Conservation (phyloP, 2,329 filamentous ascomycete genomes). For the Triangularia verruculosa region DNA sequence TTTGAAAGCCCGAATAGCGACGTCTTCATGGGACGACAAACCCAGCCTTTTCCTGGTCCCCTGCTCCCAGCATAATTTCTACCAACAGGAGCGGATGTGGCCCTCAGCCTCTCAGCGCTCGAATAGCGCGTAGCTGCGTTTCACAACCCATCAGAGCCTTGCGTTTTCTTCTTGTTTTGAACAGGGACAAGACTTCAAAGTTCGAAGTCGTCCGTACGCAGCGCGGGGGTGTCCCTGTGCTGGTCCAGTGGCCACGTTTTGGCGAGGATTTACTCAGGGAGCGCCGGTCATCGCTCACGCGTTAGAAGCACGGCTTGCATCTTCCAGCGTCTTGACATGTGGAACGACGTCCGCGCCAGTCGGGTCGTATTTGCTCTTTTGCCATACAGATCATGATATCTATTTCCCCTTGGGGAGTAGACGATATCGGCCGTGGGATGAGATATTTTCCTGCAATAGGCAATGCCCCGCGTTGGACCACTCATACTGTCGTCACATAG, state of each 20-base stretch:
- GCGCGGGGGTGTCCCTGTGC: conserved; percentile 18
- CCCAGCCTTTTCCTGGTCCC: conserved; percentile 4
- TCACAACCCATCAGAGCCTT: conserved; percentile 12
- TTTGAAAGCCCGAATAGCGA: conserved; percentile 8
- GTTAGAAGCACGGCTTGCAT: conserved; percentile 15
- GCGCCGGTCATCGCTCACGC: conserved; percentile 27
- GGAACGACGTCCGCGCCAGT: conserved; percentile 3
- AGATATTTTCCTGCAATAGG: conserved; percentile 8
- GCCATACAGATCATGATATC: conserved; percentile 8
- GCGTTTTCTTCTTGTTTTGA: conserved; percentile 1
- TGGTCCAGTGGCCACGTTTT: conserved; percentile 22
- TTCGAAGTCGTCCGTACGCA: conserved; percentile 14
- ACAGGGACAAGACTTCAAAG: conserved; percentile 15
- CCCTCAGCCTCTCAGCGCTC: conserved; percentile 4
- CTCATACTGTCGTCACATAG: conserved; percentile 1
- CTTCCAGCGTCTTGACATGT: conserved; percentile 21
- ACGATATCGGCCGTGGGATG: conserved; percentile 11
- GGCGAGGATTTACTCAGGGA: conserved; percentile 18
- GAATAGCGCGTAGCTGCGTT: conserved; percentile 12
- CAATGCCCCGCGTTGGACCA: conserved; percentile 2
- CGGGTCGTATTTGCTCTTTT: conserved; percentile 9
- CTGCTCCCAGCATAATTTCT: conserved; percentile 15
- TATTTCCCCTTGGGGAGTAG: conserved; percentile 1
- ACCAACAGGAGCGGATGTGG: conserved; percentile 11
- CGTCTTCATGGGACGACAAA: conserved; percentile 12